phyloP scores from a whole-genome alignment of 139 green algal species.

The Chlorella sp. region DNA sequence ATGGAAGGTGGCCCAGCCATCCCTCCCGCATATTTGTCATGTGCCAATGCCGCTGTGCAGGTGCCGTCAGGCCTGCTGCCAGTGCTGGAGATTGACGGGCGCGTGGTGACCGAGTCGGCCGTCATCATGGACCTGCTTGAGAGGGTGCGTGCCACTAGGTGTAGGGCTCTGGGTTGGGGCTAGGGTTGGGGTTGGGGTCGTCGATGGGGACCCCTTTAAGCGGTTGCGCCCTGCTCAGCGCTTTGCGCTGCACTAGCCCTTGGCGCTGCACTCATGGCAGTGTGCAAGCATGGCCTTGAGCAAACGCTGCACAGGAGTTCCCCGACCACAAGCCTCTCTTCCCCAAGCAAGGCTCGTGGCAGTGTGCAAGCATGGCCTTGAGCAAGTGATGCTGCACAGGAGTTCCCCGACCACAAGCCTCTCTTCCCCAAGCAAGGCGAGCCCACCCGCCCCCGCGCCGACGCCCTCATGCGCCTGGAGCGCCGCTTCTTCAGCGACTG shows the following conservation, averaged over 20 bases:
- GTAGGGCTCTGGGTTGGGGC: too few species aligned
- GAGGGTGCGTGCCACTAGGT: too few species aligned
- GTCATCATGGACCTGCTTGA: constrained; percentile 69
- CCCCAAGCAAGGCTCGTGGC: constrained; percentile 43
- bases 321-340: constrained; percentile 70
- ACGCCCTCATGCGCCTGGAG: constrained; percentile 79
- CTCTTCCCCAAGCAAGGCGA: constrained; percentile 60
- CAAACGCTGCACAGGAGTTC: constrained; percentile 42
- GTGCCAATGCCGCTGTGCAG: constrained; percentile 25
- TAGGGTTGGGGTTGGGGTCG: too few species aligned
- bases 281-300: too few species aligned
- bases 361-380: too few species aligned
- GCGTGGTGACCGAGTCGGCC: constrained; percentile 62
- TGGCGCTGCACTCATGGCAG: too few species aligned
- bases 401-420: constrained; percentile 66
- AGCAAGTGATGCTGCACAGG: neutral
- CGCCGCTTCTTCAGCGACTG: constrained; percentile 68
- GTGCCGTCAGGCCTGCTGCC: constrained; percentile 74
- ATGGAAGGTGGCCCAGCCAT: too few species aligned
- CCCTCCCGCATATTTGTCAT: neutral
- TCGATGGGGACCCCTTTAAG: too few species aligned
- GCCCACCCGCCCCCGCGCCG: constrained; percentile 31
- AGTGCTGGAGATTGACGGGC: constrained; percentile 84
- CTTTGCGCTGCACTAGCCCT: too few species aligned
- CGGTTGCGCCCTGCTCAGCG: too few species aligned